Percentiles rank a stretch among this genome's conserved stretches.
These are phyloP conservation scores for Penicillium glabrum DNA, from an alignment of 2,329 filamentous ascomycete species.

Conservation along the genomic window DNA sequence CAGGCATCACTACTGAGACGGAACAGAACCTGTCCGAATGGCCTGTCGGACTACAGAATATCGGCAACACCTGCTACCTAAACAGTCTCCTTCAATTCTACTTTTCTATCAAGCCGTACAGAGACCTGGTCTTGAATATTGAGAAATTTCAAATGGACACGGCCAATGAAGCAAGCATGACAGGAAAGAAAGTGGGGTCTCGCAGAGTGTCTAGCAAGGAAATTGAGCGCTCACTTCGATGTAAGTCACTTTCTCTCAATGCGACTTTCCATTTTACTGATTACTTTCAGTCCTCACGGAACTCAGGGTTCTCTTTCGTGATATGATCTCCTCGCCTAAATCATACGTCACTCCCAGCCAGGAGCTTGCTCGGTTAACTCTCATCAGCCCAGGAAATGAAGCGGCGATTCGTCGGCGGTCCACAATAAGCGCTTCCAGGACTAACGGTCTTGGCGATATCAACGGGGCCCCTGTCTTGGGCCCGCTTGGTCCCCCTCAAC, in stretches of 20 bases:
- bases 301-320: slow-evolving; percentile 67
- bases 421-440: slow-evolving; percentile 35
- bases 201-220: slow-evolving; percentile 61
- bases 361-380: slow-evolving; percentile 75
- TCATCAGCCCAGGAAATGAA: slow-evolving; percentile 62
- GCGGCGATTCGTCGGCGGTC: slow-evolving; percentile 52
- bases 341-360: slow-evolving; percentile 69
- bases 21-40: slow-evolving; percentile 51
- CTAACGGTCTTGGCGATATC: slow-evolving; percentile 42
- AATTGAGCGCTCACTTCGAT: slow-evolving; percentile 66
- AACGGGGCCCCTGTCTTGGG: slow-evolving; percentile 47
- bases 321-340: slow-evolving; percentile 64
- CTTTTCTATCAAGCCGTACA: slow-evolving; percentile 80
- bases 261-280: not conserved
- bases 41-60: slow-evolving; percentile 86
- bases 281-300: slow-evolving; percentile 66
- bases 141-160: slow-evolving; percentile 69
- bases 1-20: slow-evolving; percentile 29
- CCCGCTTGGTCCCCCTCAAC: slow-evolving; percentile 43
- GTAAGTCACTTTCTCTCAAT: slow-evolving; percentile 51
- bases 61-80: slow-evolving; percentile 96
- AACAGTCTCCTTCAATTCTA: slow-evolving; percentile 96
- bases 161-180: slow-evolving; percentile 59
- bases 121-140: slow-evolving; percentile 76
- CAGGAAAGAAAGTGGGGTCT: slow-evolving; percentile 72